Base-by-base conservation (phyloP, 1,139 yeast genomes). In the Yamadazyma siamensis region DNA sequence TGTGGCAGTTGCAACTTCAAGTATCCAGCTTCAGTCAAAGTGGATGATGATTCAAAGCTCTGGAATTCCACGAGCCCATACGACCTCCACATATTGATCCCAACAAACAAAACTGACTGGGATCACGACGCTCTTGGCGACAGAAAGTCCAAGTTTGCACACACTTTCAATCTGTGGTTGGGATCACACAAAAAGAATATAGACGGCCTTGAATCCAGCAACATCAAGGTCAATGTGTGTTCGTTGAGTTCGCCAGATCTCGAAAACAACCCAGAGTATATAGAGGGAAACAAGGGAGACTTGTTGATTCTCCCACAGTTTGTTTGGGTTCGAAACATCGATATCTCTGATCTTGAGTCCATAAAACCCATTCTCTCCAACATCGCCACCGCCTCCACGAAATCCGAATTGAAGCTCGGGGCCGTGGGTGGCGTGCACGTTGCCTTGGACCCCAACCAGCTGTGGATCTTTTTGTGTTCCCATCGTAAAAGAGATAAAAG, bases 61-160 rank as follows among this genome's bases (percentile, higher is more conserved):
- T 87, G 84, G 76, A 78, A 83, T 34, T 67, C 88, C 3, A 78
- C 94, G 1, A 71, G 71, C 41, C 78, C 83, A 2, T 78, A 77
- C 35, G 81, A 78, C 5, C 50, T 82, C 14, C 96, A 89, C 44
- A 61, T 87, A 19, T 57, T 88, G 13, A 79, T 89, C 0, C 80
- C 95, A 2, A 87, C 96, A 0, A 94, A 94, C 10, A 78, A 80
- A 44, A 54, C 75, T 1, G 95, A 91, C 56, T 91, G 98, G 97
- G 63, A 59, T 5, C 94, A 77, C 40, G 83, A 83, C 49, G 87
- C 95, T 9, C 59, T 72, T 7, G 81, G 75, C 27, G 72, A 61
- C 15, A 12, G 12, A 3, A 37, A 56, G 15, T 68, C 71, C 2
- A 66, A 80, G 0, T 65, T 87, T 21, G 73, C 82, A 28, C 46